Percentiles rank a stretch among this genome's conserved stretches.
phyloP scores from a whole-genome alignment of 2,329 filamentous ascomycete genomes.

The Clonostachys sp. region DNA sequence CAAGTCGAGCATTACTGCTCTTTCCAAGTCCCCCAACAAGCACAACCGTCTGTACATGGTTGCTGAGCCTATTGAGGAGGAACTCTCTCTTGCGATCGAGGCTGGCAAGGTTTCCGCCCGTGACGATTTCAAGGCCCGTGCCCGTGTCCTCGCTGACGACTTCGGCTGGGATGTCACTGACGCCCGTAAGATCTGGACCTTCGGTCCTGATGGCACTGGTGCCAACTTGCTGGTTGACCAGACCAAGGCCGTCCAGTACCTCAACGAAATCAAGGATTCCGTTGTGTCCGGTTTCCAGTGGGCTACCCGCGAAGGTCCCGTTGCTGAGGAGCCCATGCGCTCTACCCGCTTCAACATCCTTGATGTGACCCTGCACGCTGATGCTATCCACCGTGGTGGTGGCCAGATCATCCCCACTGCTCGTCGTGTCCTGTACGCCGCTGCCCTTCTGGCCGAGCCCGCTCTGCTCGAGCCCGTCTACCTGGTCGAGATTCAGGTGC shows the following conservation, averaged over 20 bases:
- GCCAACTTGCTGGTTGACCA: slow-evolving; percentile 99
- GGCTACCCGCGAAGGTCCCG: slow-evolving; percentile 94
- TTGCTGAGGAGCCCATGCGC: slow-evolving; percentile 98
- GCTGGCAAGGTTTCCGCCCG: slow-evolving; percentile 84
- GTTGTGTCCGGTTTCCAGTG: slow-evolving; percentile 99
- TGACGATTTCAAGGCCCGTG: slow-evolving; percentile 99
- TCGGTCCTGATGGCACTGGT: slow-evolving; percentile 95
- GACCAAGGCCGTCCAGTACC: slow-evolving; percentile 99
- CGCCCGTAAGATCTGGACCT: slow-evolving; percentile 99
- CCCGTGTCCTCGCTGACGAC: slow-evolving; percentile 92
- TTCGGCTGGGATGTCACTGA: slow-evolving; percentile 99
- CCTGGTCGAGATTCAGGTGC: slow-evolving; percentile 98
- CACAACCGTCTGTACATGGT: slow-evolving; percentile 99
- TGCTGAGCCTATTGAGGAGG: slow-evolving; percentile 87
- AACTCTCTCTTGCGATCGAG: slow-evolving; percentile 88
- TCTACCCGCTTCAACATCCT: slow-evolving; percentile 97
- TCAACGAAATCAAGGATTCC: slow-evolving; percentile 99
- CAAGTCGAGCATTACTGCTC: slow-evolving; percentile 88
- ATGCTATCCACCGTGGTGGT: slow-evolving; percentile 99
- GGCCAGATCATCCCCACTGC: slow-evolving; percentile 98
- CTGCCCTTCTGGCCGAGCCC: slow-evolving; percentile 85
- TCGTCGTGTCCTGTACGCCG: slow-evolving; percentile 95
- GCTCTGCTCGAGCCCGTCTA: slow-evolving; percentile 95
- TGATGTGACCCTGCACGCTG: slow-evolving; percentile 98
- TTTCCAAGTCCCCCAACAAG: slow-evolving; percentile 99